These are phyloP conservation scores for Trebouxia sp. DNA, from an alignment of 139 green algal species.

Conservation along the genomic window DNA sequence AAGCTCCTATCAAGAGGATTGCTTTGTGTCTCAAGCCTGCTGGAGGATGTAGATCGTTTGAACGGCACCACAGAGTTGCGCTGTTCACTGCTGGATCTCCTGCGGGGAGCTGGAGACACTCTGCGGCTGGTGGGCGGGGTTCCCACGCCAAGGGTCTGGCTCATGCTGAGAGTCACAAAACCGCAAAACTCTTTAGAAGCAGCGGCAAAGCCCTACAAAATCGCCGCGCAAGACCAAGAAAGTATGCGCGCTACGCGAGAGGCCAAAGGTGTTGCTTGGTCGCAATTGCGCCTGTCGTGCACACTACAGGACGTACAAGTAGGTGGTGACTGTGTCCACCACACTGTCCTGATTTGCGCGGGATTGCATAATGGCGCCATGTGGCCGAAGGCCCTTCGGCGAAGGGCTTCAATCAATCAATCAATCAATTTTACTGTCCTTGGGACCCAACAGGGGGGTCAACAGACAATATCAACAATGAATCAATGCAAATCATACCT, in stretches of 20 bases:
- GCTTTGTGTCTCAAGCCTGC: conserved; percentile 11
- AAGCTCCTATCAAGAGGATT: neutral
- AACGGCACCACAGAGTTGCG: conserved; percentile 15
- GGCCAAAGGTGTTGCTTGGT: neutral
- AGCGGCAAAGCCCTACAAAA: neutral
- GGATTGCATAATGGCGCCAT: conserved; percentile 10
- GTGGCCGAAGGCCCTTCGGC: too few species aligned
- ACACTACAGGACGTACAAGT: neutral
- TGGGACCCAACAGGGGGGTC: too few species aligned
- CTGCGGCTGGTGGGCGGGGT: conserved; percentile 1
- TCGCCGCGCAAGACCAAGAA: neutral
- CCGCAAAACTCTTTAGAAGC: neutral
- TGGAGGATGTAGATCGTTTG: neutral
- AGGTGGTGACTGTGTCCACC: conserved; percentile 22
- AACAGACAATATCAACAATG: too few species aligned
- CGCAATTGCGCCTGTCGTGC: neutral
- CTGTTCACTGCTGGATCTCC: neutral
- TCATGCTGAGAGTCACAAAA: conserved; percentile 17
- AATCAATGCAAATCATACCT: too few species aligned
- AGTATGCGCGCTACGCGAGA: neutral
- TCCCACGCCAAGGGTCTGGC: neutral
- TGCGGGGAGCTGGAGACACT: neutral
- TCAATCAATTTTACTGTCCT: too few species aligned
- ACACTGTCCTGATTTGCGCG: neutral
- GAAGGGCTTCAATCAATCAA: too few species aligned